phyloP scores from a whole-genome alignment of 2,329 filamentous ascomycete species.

The Madurella fahalii region DNA sequence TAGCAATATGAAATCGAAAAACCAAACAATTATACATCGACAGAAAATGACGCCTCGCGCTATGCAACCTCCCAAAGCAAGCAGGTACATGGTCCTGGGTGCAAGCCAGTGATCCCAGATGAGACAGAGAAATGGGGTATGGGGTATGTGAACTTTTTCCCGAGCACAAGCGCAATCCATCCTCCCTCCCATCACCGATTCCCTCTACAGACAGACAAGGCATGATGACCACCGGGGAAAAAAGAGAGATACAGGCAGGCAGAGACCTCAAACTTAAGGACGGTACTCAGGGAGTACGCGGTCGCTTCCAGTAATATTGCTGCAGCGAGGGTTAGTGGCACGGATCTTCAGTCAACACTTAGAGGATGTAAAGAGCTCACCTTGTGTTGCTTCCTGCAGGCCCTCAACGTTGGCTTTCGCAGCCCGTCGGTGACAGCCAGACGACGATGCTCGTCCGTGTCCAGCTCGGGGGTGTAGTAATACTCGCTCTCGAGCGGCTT shows the following conservation, averaged over 20 bases:
- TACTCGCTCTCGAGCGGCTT: conserved; percentile 93
- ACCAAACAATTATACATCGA: conserved; percentile 11
- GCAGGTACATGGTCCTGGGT: conserved; percentile 10
- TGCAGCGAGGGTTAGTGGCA: conserved; percentile 29
- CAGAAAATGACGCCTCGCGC: conserved; percentile 23
- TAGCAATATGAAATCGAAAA: conserved; percentile 1
- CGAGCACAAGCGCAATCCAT: conserved; percentile 5
- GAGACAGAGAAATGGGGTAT: conserved; percentile 12
- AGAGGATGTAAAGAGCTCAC: conserved; percentile 51
- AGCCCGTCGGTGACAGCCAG: conserved; percentile 81
- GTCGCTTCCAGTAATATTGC: conserved; percentile 70
- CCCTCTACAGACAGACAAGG: neutral
- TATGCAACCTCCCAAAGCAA: conserved; percentile 23
- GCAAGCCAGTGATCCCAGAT: neutral
- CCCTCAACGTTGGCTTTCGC: conserved; percentile 81
- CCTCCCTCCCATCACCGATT: neutral
- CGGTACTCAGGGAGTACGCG: conserved; percentile 49
- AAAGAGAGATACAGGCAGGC: neutral
- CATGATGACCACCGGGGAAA: neutral
- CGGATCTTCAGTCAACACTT: neutral
- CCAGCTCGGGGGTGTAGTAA: conserved; percentile 88
- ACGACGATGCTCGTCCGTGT: conserved; percentile 72
- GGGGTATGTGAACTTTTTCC: conserved; percentile 10
- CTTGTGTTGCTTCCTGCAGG: conserved; percentile 95
- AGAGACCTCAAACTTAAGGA: neutral